Percentiles rank a stretch among this genome's conserved stretches.
phyloP scores from a whole-genome alignment of 192 early-diverging fungal species.

The Coemansia biformis region DNA sequence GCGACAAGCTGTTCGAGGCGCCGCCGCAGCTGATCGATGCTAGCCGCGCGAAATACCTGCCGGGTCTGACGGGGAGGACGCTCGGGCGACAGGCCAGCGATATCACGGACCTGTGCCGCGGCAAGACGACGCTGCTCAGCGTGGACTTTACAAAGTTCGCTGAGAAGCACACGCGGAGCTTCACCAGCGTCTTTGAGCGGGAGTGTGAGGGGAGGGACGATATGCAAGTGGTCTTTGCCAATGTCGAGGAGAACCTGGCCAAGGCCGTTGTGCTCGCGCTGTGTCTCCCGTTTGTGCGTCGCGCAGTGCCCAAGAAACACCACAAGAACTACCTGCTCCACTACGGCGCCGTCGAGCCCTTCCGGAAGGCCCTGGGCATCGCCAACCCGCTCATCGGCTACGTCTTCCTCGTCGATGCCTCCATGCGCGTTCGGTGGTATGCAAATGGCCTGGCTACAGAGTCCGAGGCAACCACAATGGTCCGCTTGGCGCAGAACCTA shows the following conservation, averaged over 20 bases:
- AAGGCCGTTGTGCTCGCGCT: slow-evolving; percentile 40
- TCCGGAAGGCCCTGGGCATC: slow-evolving; percentile 40
- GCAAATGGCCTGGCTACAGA: slow-evolving; percentile 45
- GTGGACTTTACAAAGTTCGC: slow-evolving; percentile 50
- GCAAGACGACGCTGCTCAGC: slow-evolving; percentile 36
- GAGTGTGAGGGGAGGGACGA: slow-evolving; percentile 11
- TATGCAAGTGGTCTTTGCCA: slow-evolving; percentile 42
- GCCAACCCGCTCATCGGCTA: slow-evolving; percentile 50
- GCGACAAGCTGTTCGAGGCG: slow-evolving; percentile 48
- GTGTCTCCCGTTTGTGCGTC: slow-evolving; percentile 34
- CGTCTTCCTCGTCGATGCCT: slow-evolving; percentile 42
- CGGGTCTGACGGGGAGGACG: slow-evolving; percentile 40
- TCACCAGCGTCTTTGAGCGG: slow-evolving; percentile 28
- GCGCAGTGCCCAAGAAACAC: slow-evolving; percentile 22
- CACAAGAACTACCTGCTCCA: slow-evolving; percentile 35
- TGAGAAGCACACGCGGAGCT: slow-evolving; percentile 44
- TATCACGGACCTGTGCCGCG: slow-evolving; percentile 22
- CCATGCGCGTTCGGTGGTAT: slow-evolving; percentile 47
- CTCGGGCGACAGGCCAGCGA: slow-evolving; percentile 20
- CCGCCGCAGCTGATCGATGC: slow-evolving; percentile 33
- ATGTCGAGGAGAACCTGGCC: slow-evolving; percentile 50
- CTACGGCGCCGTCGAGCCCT: slow-evolving; percentile 41
- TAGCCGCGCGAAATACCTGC: slow-evolving; percentile 31
- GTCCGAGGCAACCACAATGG: slow-evolving; percentile 31
- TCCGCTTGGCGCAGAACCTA: slow-evolving; percentile 26